Evolutionary conservation across 2,329 filamentous ascomycete genomes (phyloP).

Genomic region (Scopulariopsis brevicaulis): DNA sequence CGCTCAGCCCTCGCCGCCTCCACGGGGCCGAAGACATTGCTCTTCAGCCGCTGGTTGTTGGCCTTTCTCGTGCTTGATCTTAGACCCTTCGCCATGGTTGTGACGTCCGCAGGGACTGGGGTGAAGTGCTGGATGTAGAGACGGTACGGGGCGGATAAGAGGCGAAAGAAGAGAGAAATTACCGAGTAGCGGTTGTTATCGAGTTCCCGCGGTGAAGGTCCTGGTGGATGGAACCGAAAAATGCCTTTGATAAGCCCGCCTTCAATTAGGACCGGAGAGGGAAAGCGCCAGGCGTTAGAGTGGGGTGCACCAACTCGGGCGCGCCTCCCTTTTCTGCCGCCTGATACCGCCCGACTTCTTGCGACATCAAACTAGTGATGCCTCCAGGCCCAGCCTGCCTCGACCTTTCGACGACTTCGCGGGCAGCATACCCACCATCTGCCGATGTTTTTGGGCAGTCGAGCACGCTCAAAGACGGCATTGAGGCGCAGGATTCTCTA

Average conservation of each 20-base stretch:
- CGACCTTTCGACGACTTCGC: background rate
- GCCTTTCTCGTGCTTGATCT: conserved; percentile 69
- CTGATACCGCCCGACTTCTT: background rate
- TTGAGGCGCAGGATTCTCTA: background rate
- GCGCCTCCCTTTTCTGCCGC: conserved; percentile 2
- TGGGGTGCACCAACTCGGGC: background rate
- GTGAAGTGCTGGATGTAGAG: background rate
- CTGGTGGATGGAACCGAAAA: background rate
- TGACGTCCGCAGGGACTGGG: background rate
- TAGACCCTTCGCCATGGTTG: conserved; percentile 73
- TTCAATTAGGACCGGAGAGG: background rate
- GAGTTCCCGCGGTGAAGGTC: background rate
- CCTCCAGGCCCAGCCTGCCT: background rate
- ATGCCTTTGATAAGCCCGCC: background rate
- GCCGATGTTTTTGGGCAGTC: background rate
- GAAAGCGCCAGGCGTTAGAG: background rate
- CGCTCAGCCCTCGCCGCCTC: conserved; percentile 71
- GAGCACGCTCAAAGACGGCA: background rate
- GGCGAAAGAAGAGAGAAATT: conserved; percentile 3
- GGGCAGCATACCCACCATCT: background rate
- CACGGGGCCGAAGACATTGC: conserved; percentile 72
- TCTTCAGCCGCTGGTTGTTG: conserved; percentile 73
- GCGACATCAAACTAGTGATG: conserved; percentile 2
- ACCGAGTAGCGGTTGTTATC: background rate
- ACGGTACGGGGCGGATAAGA: background rate